These are phyloP conservation scores for Vicia villosa DNA, from an alignment of 306 rosid genomes.

Conservation along the genomic window DNA sequence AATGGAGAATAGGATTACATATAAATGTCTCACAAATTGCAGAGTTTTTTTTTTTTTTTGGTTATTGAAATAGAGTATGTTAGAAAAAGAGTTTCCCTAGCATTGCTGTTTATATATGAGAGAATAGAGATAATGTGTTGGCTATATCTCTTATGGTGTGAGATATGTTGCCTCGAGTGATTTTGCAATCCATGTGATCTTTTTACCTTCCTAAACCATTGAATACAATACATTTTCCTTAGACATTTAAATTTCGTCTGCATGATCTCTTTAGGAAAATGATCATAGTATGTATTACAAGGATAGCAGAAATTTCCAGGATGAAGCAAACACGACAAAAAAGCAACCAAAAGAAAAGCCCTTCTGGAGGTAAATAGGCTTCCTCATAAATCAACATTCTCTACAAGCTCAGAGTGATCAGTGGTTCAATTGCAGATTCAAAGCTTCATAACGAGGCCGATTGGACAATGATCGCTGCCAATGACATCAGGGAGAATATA, in stretches of 20 bases:
- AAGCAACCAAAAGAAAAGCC: neutral
- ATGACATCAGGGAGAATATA: conserved; percentile 78
- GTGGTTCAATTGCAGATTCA: conserved; percentile 32
- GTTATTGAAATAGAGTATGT: no score
- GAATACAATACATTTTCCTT: neutral
- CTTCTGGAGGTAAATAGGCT: neutral
- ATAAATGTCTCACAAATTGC: no score
- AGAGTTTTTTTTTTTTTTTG: no score
- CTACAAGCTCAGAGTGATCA: conserved; percentile 1
- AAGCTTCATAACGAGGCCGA: conserved; percentile 70
- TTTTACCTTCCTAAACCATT: no score
- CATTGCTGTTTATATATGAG: no score
- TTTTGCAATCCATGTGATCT: no score
- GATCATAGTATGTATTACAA: conserved; percentile 26
- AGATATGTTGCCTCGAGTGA: no score
- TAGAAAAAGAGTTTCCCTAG: no score
- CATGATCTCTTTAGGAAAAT: neutral
- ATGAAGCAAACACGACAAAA: conserved; percentile 8
- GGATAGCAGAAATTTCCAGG: neutral
- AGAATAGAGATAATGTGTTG: no score
- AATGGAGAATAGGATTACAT: no score
- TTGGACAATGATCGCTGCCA: conserved; percentile 95
- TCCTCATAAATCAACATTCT: conserved; percentile 21
- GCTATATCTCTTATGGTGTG: no score
- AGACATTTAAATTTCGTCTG: neutral